Base-by-base conservation (phyloP, 306 rosid genomes). In the Hylodesmum podocarpum region DNA sequence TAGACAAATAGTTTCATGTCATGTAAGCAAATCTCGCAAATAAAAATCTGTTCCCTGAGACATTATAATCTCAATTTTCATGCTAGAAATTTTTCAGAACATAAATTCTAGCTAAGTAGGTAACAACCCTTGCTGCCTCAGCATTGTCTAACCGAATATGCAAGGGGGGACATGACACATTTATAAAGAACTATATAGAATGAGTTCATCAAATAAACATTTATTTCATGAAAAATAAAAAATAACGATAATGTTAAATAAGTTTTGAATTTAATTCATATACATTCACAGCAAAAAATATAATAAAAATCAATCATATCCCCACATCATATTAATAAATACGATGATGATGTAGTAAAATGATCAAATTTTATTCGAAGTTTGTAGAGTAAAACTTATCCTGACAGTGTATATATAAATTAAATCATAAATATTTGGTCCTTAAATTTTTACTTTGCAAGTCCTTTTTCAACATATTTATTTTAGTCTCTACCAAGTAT, bases 381-480 rank as follows among this genome's bases (percentile, higher is more conserved):
- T 25, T 24, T 11, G 62, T 54, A 50, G 9, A 3, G 8, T 4
- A 8, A 24, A 13, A 16, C 2, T 6, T 5, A 25, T 25, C 10
- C 4, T 55, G 1, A 11, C 8, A 21, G 3, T 22, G 36, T 6
- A 58, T 28, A 58, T 28, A 15, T 58, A 58, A 13, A 58, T 58
- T 28, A n/a, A 58, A 58, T 58, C 10, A 2, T 8, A 63, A 75
- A 24, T 49, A 64, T 75, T 3, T 13, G 21, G 51, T 33, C 39
- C 63, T 34, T 47, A 25, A 7, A 75, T 49, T 75, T 22, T 75
- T 58, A 15, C 49, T 55, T 71, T 1, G 8, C 28, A 25, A 25
- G 57, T 41, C 54, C 62, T 37, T 64, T 64, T 76, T 25, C 73
- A 51, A 34, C 10, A n/a, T 64, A 9, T 47, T 33, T 27, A 75